Conservation (phyloP, 345 rosid genomes). For the Rhodamnia argentea region DNA sequence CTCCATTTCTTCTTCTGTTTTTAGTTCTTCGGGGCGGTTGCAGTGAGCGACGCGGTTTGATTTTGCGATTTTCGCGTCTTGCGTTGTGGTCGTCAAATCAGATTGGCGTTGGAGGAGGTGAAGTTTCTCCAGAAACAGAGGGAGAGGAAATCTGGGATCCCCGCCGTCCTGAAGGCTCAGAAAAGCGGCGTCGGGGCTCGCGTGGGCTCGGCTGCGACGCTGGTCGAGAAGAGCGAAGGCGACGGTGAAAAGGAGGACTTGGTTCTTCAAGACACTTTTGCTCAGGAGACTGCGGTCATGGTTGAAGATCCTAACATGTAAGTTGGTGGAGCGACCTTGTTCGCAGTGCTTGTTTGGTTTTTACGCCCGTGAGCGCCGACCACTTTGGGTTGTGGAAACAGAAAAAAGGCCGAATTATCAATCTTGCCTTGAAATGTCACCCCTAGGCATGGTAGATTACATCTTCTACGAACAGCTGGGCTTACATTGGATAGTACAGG, state of each 20-base stretch:
- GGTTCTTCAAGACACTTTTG: constrained; percentile 94
- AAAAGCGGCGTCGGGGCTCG: constrained; percentile 9
- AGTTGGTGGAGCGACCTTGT: not conserved
- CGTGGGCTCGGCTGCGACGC: not conserved
- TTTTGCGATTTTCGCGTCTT: not conserved
- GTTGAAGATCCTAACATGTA: constrained; percentile 96
- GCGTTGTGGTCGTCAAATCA: not conserved
- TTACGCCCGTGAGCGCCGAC: not conserved
- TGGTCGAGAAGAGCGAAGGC: constrained; percentile 46
- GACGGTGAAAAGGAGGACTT: constrained; percentile 96
- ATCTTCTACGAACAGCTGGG: not conserved
- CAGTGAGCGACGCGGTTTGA: not conserved
- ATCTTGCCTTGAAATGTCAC: not conserved
- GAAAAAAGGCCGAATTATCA: not conserved
- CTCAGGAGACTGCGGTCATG: constrained; percentile 95
- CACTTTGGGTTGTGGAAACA: not conserved
- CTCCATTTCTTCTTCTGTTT: not conserved
- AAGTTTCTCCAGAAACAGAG: constrained; percentile 91
- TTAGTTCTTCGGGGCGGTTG: not conserved
- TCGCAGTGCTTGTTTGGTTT: not conserved
- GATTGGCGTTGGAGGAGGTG: constrained; percentile 86
- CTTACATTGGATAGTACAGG: not conserved
- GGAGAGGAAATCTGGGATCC: constrained; percentile 73
- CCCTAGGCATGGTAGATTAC: not conserved
- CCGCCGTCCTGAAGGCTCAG: constrained; percentile 43